These are phyloP conservation scores for Epichloe bromicola DNA, from an alignment of 2,329 filamentous ascomycete species.

Conservation along the genomic window DNA sequence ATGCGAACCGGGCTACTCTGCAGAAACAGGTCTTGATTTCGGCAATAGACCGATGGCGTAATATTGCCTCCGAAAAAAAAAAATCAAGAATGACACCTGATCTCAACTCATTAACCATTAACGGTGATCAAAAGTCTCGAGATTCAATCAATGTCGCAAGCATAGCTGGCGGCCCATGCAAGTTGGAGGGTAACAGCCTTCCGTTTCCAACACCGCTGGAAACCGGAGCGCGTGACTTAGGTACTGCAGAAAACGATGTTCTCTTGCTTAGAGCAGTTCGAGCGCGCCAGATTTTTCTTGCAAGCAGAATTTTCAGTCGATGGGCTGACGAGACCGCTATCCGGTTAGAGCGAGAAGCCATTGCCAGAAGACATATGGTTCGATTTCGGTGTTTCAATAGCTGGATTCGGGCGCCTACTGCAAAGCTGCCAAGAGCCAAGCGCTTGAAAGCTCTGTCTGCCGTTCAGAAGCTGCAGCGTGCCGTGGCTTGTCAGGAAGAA, in stretches of 20 bases:
- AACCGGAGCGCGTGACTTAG: neutral
- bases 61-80: neutral
- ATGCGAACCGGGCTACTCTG: neutral
- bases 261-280: conserved; percentile 40
- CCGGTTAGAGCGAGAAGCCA: conserved; percentile 50
- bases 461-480: conserved; percentile 22
- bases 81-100: neutral
- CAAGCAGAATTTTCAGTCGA: conserved; percentile 24
- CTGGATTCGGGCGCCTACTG: conserved; percentile 22
- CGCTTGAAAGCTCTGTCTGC: conserved; percentile 17
- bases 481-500: conserved; percentile 14
- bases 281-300: conserved; percentile 52
- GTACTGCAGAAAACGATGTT: conserved; percentile 8
- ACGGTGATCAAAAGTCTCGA: neutral
- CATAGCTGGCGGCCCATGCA: neutral
- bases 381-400: conserved; percentile 33
- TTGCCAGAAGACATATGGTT: conserved; percentile 58
- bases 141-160: neutral
- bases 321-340: conserved; percentile 56
- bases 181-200: neutral
- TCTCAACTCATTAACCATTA: neutral
- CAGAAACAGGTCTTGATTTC: conserved; percentile 6
- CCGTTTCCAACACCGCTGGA: neutral
- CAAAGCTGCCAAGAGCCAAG: conserved; percentile 17
- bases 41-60: conserved; percentile 12